Conservation (phyloP, 1,139 yeast genomes). For the Ogataea hybrid region DNA sequence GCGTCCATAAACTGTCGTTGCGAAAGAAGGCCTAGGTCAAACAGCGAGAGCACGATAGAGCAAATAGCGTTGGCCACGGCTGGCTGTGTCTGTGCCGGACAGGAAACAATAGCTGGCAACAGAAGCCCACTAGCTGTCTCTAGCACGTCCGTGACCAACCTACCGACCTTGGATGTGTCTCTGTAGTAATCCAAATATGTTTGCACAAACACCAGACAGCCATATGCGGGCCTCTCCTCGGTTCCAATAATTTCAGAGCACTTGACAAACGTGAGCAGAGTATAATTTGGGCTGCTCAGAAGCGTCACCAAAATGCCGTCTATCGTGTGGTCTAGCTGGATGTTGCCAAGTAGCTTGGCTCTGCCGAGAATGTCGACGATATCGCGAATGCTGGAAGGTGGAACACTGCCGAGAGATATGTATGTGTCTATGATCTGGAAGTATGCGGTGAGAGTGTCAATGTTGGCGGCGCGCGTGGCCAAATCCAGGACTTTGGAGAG, state of each 20-base stretch:
- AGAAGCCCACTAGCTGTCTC: constrained; percentile 6
- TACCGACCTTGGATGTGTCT: constrained; percentile 10
- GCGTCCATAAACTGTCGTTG: constrained; percentile 1
- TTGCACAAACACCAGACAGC: constrained; percentile 21
- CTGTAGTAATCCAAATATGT: constrained; percentile 16
- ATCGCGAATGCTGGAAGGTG: constrained; percentile 38
- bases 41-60: neutral
- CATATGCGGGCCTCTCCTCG: constrained; percentile 18
- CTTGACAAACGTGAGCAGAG: constrained; percentile 35
- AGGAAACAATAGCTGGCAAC: constrained; percentile 12
- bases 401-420: constrained; percentile 48
- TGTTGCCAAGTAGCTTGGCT: constrained; percentile 7
- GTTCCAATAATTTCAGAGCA: constrained; percentile 39
- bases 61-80: neutral
- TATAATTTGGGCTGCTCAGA: constrained; percentile 34
- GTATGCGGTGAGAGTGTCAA: constrained; percentile 40
- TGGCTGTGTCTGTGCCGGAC: neutral
- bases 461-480: constrained; percentile 43
- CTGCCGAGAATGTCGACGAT: constrained; percentile 41
- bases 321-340: constrained; percentile 4
- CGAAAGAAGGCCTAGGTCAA: neutral
- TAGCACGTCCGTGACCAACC: constrained; percentile 15
- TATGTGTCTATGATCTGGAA: constrained; percentile 47
- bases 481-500: constrained; percentile 39
- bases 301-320: constrained; percentile 28